Percentiles rank a stretch among this genome's conserved stretches.
These are phyloP conservation scores for Candida khao-thaluensis DNA, from an alignment of 805 yeast genomes.

Conservation along the genomic window DNA sequence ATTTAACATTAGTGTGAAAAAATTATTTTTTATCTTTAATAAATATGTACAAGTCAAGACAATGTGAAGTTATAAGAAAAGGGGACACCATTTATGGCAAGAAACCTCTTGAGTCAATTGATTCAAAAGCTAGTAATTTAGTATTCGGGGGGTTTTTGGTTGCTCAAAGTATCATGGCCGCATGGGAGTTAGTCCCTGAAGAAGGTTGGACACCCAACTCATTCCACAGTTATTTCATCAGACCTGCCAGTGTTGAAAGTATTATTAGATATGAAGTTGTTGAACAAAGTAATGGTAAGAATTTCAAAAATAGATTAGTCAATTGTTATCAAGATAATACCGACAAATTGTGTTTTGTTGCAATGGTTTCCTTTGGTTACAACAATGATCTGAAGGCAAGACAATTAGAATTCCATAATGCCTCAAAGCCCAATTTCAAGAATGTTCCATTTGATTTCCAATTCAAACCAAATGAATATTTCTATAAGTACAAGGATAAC, in stretches of 20 bases:
- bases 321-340: slow-evolving; percentile 30
- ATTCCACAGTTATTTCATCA: slow-evolving; percentile 38
- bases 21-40: too few species aligned
- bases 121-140: slow-evolving; percentile 27
- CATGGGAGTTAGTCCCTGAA: slow-evolving; percentile 29
- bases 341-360: slow-evolving; percentile 30
- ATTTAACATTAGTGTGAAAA: not conserved
- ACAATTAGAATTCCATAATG: slow-evolving; percentile 14
- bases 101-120: slow-evolving; percentile 21
- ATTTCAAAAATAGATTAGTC: slow-evolving; percentile 34
- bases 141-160: slow-evolving; percentile 42
- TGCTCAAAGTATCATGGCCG: slow-evolving; percentile 38
- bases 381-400: slow-evolving; percentile 24
- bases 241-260: slow-evolving; percentile 30
- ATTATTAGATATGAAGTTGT: slow-evolving; percentile 34
- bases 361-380: slow-evolving; percentile 35
- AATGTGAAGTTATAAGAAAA: slow-evolving; percentile 16
- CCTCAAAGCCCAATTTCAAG: slow-evolving; percentile 18
- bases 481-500: slow-evolving; percentile 26
- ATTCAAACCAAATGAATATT: slow-evolving; percentile 25
- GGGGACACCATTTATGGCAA: slow-evolving; percentile 16
- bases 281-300: slow-evolving; percentile 32
- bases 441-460: slow-evolving; percentile 34
- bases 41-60: slow-evolving; percentile 14
- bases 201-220: slow-evolving; percentile 37